Evolutionary conservation across 192 early-diverging fungal genomes (phyloP), one percentile per base, ranked within the genome.

Genomic region (Fimicolochytrium jonesii): DNA sequence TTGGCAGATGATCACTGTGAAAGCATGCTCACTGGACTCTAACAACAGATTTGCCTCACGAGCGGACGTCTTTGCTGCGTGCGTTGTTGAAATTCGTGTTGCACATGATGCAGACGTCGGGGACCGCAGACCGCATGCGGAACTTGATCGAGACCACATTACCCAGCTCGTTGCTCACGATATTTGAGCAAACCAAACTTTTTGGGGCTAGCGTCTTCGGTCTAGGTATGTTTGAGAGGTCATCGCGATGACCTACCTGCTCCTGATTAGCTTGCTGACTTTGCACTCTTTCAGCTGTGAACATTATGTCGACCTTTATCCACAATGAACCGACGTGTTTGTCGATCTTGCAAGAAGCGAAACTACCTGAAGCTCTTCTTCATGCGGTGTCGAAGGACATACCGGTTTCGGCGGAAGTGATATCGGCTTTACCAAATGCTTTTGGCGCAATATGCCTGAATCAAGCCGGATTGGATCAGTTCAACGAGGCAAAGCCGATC

Each of bases 251-350:
- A n/a, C n/a, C n/a, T n/a, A n/a, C n/a, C n/a, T n/a, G n/a, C n/a
- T n/a, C n/a, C n/a, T n/a, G n/a, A n/a, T n/a, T n/a, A n/a, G n/a
- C n/a, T n/a, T 51, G 1, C 29, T 56, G n/a, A 61, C 45, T 39
- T 23, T 47, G 28, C 22, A 15, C 32, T 41, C n/a, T 11, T 22
- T 23, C 58, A 72, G 92, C 92, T 0, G 88, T 94, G 59, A 93
- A 94, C 65, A 89, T 94, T 36, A 93, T 91, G 83, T 86, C 95
- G 0, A 92, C 90, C 4, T 90, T 99, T 48, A 92, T 99, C 34
- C 93, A 99, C 66, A 99, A 99, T 61, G 97, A 99, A 56, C 97
- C 97, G 1, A 97, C 95, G 0, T 92, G 86, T 13, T 73, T 99
- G 26, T 70, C 89, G 7, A 95, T 99, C 51, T 79, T 99, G 34